Base-by-base conservation (phyloP, 2,329 filamentous ascomycete species). In the Tympanopsis confertula region DNA sequence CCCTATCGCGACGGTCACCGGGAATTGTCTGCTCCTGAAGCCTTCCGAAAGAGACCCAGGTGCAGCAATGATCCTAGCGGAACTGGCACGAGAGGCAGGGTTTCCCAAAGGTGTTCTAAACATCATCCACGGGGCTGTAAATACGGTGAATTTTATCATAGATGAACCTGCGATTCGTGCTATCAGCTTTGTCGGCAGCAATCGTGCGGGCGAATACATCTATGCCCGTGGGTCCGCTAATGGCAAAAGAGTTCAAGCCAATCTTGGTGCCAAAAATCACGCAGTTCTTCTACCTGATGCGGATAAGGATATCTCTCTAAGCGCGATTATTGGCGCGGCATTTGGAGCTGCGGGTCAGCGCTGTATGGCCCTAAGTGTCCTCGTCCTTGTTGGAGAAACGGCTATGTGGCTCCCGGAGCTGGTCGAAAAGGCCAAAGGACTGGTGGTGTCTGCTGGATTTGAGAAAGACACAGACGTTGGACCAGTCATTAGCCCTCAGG, bases 191-290 rank as follows among this genome's bases (percentile, higher is more conserved):
- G 77, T 82, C 19, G 78, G 78, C 37, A 71, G 69, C 61, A 82
- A 82, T 65, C 70, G 69, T 51, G 77, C 76, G 5, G 78, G 78
- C 39, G 77, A 82, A 51, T 82, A 82, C 57, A 81, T 82, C 55
- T 81, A 70, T 59, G 62, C 65, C 29, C 72, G 76, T 35, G 76
- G 68, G 13, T 75, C 72, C 13, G 77, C 75, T 48, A 76, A 80
- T 39, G 77, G 78, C 44, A 82, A 82, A 62, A 72, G 78, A 47
- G 74, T 79, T 14, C 78, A 82, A 57, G 77, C 77, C 50, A 82
- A 82, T 56, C 55, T 82, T 40, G 77, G 78, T 20, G 78, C 77
- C 3, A 82, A 82, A 66, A 82, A 82, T 62, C 78, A 82, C 53
- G 76, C 75, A 30, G 73, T 74, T 35, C 66, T 82, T 18, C 61